Evolutionary conservation across 1,284 basidiomycete genomes (phyloP).

Genomic region (Trichosporon faecale): DNA sequence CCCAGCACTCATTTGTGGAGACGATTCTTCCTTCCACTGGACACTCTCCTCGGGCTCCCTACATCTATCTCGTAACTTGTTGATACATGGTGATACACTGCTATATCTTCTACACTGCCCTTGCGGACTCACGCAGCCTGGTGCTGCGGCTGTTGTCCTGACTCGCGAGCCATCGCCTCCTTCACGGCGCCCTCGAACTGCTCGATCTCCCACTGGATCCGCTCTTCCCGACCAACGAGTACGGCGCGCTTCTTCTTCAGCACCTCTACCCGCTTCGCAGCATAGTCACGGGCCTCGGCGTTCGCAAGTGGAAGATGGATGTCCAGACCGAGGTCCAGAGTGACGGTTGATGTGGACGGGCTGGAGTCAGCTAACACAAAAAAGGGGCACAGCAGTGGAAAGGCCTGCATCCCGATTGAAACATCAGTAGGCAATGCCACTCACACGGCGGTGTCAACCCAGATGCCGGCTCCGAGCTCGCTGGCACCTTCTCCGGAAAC

Average conservation of each 20-base stretch:
- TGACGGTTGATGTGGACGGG: conserved; percentile 27
- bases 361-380: conserved; percentile 24
- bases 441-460: conserved; percentile 37
- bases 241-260: conserved; percentile 28
- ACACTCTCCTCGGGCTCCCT: too few species aligned
- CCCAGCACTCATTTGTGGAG: too few species aligned
- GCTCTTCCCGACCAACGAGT: conserved; percentile 27
- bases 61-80: not conserved
- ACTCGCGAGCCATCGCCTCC: conserved; percentile 4
- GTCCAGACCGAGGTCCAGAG: conserved; percentile 40
- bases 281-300: conserved; percentile 27
- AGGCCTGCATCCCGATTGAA: too few species aligned
- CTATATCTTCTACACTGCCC: not conserved
- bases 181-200: conserved; percentile 26
- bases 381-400: too few species aligned
- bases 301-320: conserved; percentile 35
- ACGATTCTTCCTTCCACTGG: too few species aligned
- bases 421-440: too few species aligned
- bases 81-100: not conserved
- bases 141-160: not conserved
- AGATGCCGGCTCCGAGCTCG: conserved; percentile 40
- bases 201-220: conserved; percentile 38
- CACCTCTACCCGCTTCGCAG: conserved; percentile 25
- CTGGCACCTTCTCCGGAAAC: conserved; percentile 19
- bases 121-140: not conserved